phyloP scores from a whole-genome alignment of 139 green algal species.

The Limnomonas spitsbergensis region DNA sequence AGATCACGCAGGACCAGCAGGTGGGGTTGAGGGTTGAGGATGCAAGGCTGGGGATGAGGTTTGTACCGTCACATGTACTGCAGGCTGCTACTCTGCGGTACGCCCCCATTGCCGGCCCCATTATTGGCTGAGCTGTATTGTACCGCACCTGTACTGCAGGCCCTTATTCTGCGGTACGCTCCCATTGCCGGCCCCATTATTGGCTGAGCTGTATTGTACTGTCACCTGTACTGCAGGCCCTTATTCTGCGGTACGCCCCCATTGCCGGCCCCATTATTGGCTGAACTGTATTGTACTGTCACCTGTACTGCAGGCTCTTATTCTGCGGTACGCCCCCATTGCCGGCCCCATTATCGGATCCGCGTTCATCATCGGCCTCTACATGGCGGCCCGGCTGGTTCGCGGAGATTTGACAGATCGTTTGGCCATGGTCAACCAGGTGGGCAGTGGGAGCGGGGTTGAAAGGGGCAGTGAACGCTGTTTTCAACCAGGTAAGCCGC shows the following conservation, averaged over 20 bases:
- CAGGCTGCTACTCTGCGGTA: conserved; percentile 46
- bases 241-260: conserved; percentile 46
- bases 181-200: conserved; percentile 51
- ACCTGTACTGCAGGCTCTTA: conserved; percentile 48
- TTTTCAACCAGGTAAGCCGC: too few species aligned
- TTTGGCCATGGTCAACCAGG: conserved; percentile 52
- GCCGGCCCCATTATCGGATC: conserved; percentile 52
- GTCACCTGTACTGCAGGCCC: too few species aligned
- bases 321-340: conserved; percentile 48
- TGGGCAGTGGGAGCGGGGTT: background rate
- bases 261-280: conserved; percentile 52
- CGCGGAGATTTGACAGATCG: conserved; percentile 56
- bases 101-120: conserved; percentile 50
- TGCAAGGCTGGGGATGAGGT: too few species aligned
- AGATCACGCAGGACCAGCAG: conserved; percentile 43
- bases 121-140: too few species aligned
- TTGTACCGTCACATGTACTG: too few species aligned
- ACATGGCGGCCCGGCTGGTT: conserved; percentile 49
- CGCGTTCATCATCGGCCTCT: conserved; percentile 56
- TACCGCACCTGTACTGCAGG: too few species aligned
- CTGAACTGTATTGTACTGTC: too few species aligned
- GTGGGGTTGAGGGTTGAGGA: too few species aligned
- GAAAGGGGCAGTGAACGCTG: too few species aligned
- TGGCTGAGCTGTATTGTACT: too few species aligned
- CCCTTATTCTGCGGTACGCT: conserved; percentile 41